Percentiles rank a stretch among this genome's conserved stretches.
Conservation (phyloP, 768 basidiomycete genomes). For the Termitomyces titanicus region DNA sequence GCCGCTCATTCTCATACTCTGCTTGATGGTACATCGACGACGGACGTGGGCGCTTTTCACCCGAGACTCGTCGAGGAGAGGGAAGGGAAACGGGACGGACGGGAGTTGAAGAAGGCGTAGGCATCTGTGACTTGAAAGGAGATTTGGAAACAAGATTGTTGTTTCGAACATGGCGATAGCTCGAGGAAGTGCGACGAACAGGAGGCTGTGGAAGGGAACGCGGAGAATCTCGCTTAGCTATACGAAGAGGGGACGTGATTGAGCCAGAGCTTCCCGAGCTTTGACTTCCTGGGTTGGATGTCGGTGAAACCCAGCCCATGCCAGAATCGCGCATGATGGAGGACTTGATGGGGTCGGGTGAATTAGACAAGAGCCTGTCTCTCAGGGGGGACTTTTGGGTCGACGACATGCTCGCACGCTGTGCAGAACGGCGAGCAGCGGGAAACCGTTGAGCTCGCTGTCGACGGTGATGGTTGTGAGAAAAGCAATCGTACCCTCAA, state of each 20-base stretch:
- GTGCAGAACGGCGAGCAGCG: conserved; percentile 5
- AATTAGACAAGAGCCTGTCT: conserved; percentile 59
- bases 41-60: conserved; percentile 76
- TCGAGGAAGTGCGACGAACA: conserved; percentile 72
- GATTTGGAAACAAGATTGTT: conserved; percentile 84
- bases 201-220: conserved; percentile 36
- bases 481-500: conserved; percentile 32
- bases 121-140: conserved; percentile 71
- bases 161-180: conserved; percentile 73
- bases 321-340: conserved; percentile 62
- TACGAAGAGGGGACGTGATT: conserved; percentile 65
- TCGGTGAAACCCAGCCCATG: conserved; percentile 57
- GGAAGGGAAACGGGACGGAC: conserved; percentile 32
- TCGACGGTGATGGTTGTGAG: conserved; percentile 10
- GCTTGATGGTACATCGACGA: conserved; percentile 67
- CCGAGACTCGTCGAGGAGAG: conserved; percentile 54
- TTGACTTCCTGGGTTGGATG: conserved; percentile 28
- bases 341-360: conserved; percentile 61
- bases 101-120: conserved; percentile 43
- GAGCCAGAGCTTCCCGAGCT: conserved; percentile 30
- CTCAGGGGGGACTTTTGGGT: conserved; percentile 46
- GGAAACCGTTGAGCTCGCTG: conserved; percentile 4
- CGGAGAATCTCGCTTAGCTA: conserved; percentile 65
- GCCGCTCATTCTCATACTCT: conserved; percentile 66
- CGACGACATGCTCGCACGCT: conserved; percentile 27